phyloP scores from a whole-genome alignment of 1,284 basidiomycete species.

The Heterobasidion annosum region DNA sequence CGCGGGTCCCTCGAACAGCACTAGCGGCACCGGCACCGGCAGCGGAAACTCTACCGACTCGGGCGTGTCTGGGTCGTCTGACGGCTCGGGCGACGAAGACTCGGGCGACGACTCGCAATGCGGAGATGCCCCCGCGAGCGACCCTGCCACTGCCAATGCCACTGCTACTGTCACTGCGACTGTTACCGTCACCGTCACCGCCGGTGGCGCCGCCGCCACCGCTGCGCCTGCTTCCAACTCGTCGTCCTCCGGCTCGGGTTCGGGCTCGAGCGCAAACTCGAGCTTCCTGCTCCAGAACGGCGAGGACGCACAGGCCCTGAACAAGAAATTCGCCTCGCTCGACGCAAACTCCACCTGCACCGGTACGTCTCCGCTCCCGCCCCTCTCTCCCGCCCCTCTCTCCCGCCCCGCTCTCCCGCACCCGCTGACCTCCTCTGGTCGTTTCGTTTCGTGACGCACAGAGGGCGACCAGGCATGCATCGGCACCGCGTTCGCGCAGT shows the following conservation, averaged over 20 bases:
- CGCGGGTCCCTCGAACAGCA: background rate
- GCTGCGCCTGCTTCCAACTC: background rate
- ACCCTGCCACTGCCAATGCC: too few species aligned
- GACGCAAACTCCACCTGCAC: conserved; percentile 30
- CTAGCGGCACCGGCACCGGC: background rate
- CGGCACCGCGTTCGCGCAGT: conserved; percentile 26
- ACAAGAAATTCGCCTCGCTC: conserved; percentile 36
- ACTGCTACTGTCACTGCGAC: background rate
- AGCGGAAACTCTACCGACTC: background rate
- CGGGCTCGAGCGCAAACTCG: background rate
- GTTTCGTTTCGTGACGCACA: conserved; percentile 6
- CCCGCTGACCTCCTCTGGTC: too few species aligned
- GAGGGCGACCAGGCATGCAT: conserved; percentile 32
- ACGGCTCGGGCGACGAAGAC: background rate
- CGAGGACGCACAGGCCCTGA: conserved; percentile 37
- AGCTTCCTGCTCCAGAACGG: conserved; percentile 34
- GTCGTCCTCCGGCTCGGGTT: background rate
- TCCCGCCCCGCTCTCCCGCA: too few species aligned
- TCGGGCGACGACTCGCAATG: too few species aligned
- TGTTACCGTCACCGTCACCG: background rate
- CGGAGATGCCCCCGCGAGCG: too few species aligned
- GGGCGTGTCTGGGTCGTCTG: background rate
- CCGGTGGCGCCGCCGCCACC: background rate
- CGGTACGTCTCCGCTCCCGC: conserved; percentile 10
- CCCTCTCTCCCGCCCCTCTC: too few species aligned